Conservation (phyloP, 805 yeast genomes). For the Starmerella gropengiesseri region DNA sequence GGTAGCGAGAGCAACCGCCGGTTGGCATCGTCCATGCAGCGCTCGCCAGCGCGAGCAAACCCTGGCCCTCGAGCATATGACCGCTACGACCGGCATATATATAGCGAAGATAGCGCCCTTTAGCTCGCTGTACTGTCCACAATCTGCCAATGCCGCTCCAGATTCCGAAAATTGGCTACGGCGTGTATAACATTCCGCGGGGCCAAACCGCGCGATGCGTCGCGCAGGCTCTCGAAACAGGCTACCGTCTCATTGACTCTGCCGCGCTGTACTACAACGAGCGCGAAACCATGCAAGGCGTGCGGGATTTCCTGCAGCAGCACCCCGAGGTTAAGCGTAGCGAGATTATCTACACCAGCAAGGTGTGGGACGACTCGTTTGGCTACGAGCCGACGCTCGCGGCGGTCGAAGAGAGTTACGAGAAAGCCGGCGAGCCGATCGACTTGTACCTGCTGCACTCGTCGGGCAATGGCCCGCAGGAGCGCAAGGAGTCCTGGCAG, state of each 20-base stretch:
- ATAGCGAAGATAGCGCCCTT: background rate
- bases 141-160: conserved; percentile 5
- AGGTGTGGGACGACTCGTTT: conserved; percentile 58
- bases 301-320: conserved; percentile 41
- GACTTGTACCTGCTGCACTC: conserved; percentile 56
- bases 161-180: conserved; percentile 26
- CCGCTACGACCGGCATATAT: background rate
- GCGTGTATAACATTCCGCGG: conserved; percentile 24
- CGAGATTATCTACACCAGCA: conserved; percentile 47
- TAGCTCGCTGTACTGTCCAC: too few species aligned
- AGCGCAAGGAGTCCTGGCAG: conserved; percentile 41
- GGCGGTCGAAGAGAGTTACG: conserved; percentile 49
- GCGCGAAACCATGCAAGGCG: conserved; percentile 48
- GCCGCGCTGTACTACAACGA: conserved; percentile 64
- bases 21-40: background rate
- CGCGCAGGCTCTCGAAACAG: conserved; percentile 45
- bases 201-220: conserved; percentile 32
- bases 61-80: conserved; percentile 7
- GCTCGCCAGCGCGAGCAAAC: background rate
- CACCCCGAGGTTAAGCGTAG: conserved; percentile 43
- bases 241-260: conserved; percentile 64
- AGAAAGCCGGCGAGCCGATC: conserved; percentile 50
- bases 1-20: too few species aligned
- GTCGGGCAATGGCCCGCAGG: conserved; percentile 19
- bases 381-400: conserved; percentile 46